Evolutionary conservation across 1,284 basidiomycete genomes (phyloP).

Genomic region (Cutaneotrichosporon curvatum): DNA sequence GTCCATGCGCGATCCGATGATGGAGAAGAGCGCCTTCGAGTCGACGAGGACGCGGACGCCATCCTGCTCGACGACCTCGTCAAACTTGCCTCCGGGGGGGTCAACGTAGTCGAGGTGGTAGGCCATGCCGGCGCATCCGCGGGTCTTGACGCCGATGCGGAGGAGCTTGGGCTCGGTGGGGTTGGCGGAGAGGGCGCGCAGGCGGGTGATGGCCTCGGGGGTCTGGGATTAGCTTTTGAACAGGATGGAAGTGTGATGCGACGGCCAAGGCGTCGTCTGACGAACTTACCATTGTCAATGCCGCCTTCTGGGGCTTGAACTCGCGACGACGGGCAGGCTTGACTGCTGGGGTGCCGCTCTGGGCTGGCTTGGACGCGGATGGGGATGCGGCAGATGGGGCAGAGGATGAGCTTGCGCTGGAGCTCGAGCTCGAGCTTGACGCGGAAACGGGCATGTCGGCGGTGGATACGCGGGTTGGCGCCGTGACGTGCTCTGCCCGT

Average conservation of each 20-base stretch:
- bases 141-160: conserved; percentile 91
- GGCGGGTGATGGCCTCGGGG: conserved; percentile 65
- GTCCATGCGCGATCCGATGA: conserved; percentile 98
- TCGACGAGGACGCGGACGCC: conserved; percentile 92
- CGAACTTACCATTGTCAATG: conserved; percentile 66
- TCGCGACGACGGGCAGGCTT: conserved; percentile 18
- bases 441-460: conserved; percentile 8
- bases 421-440: background rate
- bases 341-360: conserved; percentile 2
- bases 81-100: conserved; percentile 75
- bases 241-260: background rate
- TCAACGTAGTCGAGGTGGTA: conserved; percentile 98
- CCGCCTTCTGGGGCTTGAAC: conserved; percentile 69
- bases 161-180: conserved; percentile 69
- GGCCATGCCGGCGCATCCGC: conserved; percentile 96
- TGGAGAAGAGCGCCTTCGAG: conserved; percentile 93
- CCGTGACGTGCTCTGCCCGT: conserved; percentile 7
- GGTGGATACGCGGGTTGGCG: conserved; percentile 11
- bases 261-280: background rate
- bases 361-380: background rate
- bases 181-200: conserved; percentile 57
- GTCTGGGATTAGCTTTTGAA: conserved; percentile 53
- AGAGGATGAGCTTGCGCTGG: background rate
- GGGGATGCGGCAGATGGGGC: too few relatives aligned
- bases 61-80: conserved; percentile 95